phyloP scores from a whole-genome alignment of 352 stramenopile genomes.

The Phytophthora syringae region DNA sequence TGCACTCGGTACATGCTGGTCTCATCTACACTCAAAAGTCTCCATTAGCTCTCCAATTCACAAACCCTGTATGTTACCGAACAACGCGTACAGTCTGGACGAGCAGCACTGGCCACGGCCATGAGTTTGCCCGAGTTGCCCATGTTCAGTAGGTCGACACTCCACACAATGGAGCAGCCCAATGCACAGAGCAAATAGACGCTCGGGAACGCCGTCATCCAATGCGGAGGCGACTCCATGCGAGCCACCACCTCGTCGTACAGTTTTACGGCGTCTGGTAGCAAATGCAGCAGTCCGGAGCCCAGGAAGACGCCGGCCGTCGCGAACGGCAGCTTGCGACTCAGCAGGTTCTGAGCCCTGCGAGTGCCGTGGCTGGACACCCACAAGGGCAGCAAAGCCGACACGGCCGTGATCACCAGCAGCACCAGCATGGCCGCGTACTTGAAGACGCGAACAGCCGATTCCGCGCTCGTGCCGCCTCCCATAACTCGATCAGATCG shows the following conservation, averaged over 20 bases:
- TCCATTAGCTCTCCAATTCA: neutral
- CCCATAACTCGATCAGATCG: conserved; percentile 13
- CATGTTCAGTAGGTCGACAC: conserved; percentile 66
- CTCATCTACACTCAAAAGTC: conserved; percentile 39
- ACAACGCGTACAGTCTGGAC: conserved; percentile 58
- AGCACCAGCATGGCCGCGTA: conserved; percentile 53
- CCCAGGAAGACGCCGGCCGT: conserved; percentile 71
- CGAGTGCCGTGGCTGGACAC: conserved; percentile 56
- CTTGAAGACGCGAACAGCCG: conserved; percentile 55
- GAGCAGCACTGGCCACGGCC: conserved; percentile 60
- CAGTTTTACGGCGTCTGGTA: conserved; percentile 63
- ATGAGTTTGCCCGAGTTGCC: conserved; percentile 75
- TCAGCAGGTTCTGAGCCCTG: conserved; percentile 44
- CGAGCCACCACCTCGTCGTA: conserved; percentile 52
- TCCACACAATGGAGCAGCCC: conserved; percentile 67
- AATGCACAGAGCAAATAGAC: conserved; percentile 63
- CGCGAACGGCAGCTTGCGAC: conserved; percentile 66
- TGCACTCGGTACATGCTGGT: conserved; percentile 70
- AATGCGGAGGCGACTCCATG: conserved; percentile 34
- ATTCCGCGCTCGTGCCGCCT: conserved; percentile 18
- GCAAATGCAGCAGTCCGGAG: conserved; percentile 64
- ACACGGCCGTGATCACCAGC: conserved; percentile 62
- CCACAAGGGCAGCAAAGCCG: conserved; percentile 60
- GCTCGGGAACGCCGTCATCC: conserved; percentile 56
- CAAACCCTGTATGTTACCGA: no score